These are phyloP conservation scores for Yamadazyma sp. DNA, from an alignment of 1,139 yeast species.

Conservation along the genomic window DNA sequence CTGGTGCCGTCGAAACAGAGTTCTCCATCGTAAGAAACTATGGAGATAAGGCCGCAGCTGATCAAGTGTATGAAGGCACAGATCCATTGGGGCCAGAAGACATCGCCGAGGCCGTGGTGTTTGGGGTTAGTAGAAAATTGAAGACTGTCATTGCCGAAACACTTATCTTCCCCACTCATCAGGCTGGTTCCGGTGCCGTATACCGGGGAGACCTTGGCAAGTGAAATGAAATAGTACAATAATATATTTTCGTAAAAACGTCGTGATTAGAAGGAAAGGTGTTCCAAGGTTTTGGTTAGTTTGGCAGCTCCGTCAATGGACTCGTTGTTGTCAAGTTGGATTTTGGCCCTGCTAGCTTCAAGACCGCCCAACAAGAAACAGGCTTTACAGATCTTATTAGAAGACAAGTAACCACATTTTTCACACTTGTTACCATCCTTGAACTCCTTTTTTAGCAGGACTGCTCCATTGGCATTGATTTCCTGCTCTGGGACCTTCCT, in stretches of 20 bases:
- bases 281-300: slow-evolving; percentile 63
- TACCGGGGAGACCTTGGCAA: slow-evolving; percentile 21
- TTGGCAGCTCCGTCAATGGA: slow-evolving; percentile 68
- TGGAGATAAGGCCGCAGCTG: slow-evolving; percentile 44
- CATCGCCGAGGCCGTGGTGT: slow-evolving; percentile 51
- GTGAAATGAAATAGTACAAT: too few relatives aligned
- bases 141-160: slow-evolving; percentile 54
- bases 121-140: slow-evolving; percentile 47
- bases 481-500: slow-evolving; percentile 41
- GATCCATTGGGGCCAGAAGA: slow-evolving; percentile 49
- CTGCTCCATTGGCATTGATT: slow-evolving; percentile 61
- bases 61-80: slow-evolving; percentile 46
- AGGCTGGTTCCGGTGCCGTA: slow-evolving; percentile 60
- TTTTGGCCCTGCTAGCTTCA: slow-evolving; percentile 69
- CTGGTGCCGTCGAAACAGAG: slow-evolving; percentile 80
- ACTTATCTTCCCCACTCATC: slow-evolving; percentile 49
- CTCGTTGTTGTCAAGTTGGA: slow-evolving; percentile 51
- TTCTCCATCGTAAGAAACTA: slow-evolving; percentile 55
- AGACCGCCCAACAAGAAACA: slow-evolving; percentile 85
- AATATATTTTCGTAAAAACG: neutral
- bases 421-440: slow-evolving; percentile 76
- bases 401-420: slow-evolving; percentile 88
- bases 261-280: slow-evolving; percentile 50
- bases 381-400: slow-evolving; percentile 89
- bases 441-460: slow-evolving; percentile 39